Evolutionary conservation across 75 land plant species (phyloP).

Genomic region (Picea glauca): DNA sequence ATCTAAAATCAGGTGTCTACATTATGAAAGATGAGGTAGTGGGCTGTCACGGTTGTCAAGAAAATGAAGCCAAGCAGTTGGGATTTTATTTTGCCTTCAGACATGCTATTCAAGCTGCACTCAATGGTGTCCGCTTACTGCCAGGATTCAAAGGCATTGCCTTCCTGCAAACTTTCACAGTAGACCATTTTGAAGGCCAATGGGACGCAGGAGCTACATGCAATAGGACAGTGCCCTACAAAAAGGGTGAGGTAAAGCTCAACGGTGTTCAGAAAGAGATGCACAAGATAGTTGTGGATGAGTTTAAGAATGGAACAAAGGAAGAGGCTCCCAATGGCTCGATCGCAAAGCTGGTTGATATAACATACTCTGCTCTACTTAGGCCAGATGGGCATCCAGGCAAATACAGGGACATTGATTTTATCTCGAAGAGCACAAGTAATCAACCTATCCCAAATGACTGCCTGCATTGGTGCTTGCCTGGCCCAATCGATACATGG

Average conservation of each 20-base stretch:
- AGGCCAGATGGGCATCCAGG: constrained; percentile 93
- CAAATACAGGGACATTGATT: constrained; percentile 31
- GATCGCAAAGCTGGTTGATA: constrained; percentile 36
- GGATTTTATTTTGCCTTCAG: constrained; percentile 21
- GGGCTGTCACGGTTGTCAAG: constrained; percentile 38
- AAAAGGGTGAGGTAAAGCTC: constrained; percentile 12
- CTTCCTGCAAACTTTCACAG: constrained; percentile 67
- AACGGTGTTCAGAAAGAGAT: constrained; percentile 27
- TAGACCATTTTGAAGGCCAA: constrained; percentile 82
- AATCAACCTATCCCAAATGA: constrained; percentile 39
- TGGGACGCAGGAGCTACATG: constrained; percentile 85
- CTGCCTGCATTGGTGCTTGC: constrained; percentile 95
- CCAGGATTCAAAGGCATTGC: constrained; percentile 32
- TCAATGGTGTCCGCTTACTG: neutral
- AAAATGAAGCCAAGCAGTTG: constrained; percentile 13
- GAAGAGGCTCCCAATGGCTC: constrained; percentile 1
- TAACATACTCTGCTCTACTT: constrained; percentile 53
- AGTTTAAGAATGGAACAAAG: constrained; percentile 20
- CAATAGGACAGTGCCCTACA: constrained; percentile 46
- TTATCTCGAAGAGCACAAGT: neutral
- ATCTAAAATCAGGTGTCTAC: constrained; percentile 26
- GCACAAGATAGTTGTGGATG: constrained; percentile 52
- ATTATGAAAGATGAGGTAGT: constrained; percentile 19
- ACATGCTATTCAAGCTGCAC: constrained; percentile 4
- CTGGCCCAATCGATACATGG: constrained; percentile 88